Evolutionary conservation across 495 filamentous ascomycete species (phyloP), one percentile per base, ranked within the genome.

Genomic region (Penicillium ochrochloron): DNA sequence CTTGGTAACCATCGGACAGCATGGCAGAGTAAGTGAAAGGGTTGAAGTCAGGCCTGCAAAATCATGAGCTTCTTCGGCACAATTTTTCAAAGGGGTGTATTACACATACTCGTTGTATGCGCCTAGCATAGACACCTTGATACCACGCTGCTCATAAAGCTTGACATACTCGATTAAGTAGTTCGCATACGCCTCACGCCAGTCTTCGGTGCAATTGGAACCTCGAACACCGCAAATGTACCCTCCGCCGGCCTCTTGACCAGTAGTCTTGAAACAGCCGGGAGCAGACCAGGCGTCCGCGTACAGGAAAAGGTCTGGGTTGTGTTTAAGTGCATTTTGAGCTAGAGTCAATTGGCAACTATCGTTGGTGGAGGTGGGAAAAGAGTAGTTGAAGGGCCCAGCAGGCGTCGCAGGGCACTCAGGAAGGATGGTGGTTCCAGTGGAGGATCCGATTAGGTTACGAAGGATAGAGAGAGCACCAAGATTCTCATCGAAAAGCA

Each of bases 191-290:
- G 83, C 76, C 61, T 82, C 77, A 33, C 77, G 68, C 83, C 83
- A 84, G 60, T 85, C 81, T 0, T 81, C 80, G 0, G 70, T 62
- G 68, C 82, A 84, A 9, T 68, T 67, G 9, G 77, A 64, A 1
- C 75, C 75, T 0, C 74, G 66, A 0, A 83, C 78, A 19, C 83
- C 76, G 68, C 84, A 85, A 44, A 81, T 65, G 54, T 73, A 78
- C 14, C 76, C 76, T 53, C 80, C 73, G 37, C 71, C 68, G 34
- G 57, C 52, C 48, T 80, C 72, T 7, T 66, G 63, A 14, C 70
- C 70, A 63, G 78, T 80, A 3, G 78, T 83, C 68, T 85, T 86
- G 82, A 86, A 84, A 73, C 79, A 86, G 0, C 78, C 81, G 3
- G 81, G 81, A 0, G 82, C 83, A 37, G 74, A 78, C 82, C 82